Conservation (phyloP, 345 rosid species). For the Aethionema arabicum region DNA sequence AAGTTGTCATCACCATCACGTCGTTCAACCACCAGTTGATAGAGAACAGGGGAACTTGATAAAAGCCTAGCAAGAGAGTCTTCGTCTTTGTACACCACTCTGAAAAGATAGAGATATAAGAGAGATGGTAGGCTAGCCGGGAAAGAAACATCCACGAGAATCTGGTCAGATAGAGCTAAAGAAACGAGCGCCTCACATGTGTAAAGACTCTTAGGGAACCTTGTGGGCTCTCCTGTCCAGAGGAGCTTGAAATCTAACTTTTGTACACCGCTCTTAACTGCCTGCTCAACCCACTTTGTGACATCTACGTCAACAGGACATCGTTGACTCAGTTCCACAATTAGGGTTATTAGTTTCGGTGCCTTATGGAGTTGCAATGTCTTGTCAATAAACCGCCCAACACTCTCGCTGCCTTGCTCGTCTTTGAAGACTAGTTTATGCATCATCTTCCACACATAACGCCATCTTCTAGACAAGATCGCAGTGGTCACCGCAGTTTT, state of each 20-base stretch:
- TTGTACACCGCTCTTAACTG: not conserved
- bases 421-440: not conserved
- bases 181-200: conserved; percentile 1
- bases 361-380: conserved; percentile 11
- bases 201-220: conserved; percentile 11
- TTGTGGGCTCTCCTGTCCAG: not conserved
- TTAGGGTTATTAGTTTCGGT: not conserved
- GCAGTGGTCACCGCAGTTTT: conserved; percentile 9
- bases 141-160: conserved; percentile 18
- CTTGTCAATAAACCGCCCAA: not conserved
- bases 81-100: conserved; percentile 16
- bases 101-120: accelerated
- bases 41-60: conserved; percentile 4
- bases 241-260: not conserved
- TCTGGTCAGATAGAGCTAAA: conserved; percentile 11
- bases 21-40: accelerated
- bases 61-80: conserved; percentile 7
- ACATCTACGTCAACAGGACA: not conserved
- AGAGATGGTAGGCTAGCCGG: conserved; percentile 11
- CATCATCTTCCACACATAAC: conserved; percentile 7
- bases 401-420: not conserved
- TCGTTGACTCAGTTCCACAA: not conserved
- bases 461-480: conserved; percentile 19
- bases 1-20: not conserved
- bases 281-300: not conserved